Conservation (phyloP, 2,329 filamentous ascomycete species). For the Phialemoniopsis sp. region DNA sequence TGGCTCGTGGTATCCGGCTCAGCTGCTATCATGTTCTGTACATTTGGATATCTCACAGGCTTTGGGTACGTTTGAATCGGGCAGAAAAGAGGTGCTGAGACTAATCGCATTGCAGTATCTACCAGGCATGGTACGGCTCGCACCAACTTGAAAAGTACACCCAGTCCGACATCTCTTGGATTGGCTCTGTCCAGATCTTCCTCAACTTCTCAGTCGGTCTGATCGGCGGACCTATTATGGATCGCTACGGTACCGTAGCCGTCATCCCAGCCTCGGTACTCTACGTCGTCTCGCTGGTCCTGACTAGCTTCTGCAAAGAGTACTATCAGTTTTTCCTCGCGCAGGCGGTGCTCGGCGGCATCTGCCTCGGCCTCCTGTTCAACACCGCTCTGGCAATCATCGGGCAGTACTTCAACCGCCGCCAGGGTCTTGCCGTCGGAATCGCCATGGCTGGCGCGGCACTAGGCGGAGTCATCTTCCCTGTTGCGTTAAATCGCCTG, state of each 20-base stretch:
- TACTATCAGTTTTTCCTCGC: slow-evolving; percentile 46
- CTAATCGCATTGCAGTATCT: not conserved
- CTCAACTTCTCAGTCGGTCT: slow-evolving; percentile 34
- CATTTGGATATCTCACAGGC: slow-evolving; percentile 33
- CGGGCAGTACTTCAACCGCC: slow-evolving; percentile 55
- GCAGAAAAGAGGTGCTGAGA: not conserved
- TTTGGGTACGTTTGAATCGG: slow-evolving; percentile 29
- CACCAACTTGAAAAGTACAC: slow-evolving; percentile 5
- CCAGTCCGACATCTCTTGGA: slow-evolving; percentile 39
- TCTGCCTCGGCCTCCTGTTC: slow-evolving; percentile 52
- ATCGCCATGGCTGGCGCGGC: slow-evolving; percentile 55
- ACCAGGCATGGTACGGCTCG: slow-evolving; percentile 4
- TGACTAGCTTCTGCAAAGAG: slow-evolving; percentile 32
- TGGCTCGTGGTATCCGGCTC: slow-evolving; percentile 33
- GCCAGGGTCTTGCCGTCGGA: slow-evolving; percentile 54
- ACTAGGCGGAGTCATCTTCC: slow-evolving; percentile 39
- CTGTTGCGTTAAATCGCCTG: slow-evolving; percentile 5
- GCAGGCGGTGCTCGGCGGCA: slow-evolving; percentile 52
- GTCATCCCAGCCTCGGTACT: slow-evolving; percentile 34
- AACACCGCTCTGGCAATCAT: slow-evolving; percentile 50
- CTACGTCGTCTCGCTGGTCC: slow-evolving; percentile 34
- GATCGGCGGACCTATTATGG: slow-evolving; percentile 34
- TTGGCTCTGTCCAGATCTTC: slow-evolving; percentile 41
- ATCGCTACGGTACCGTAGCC: slow-evolving; percentile 27
- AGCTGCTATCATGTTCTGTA: slow-evolving; percentile 27